Percentiles rank a stretch among this genome's conserved stretches.
These are phyloP conservation scores for Pseudonitzschia pungens DNA, from an alignment of 108 stramenopile genomes.

Conservation along the genomic window DNA sequence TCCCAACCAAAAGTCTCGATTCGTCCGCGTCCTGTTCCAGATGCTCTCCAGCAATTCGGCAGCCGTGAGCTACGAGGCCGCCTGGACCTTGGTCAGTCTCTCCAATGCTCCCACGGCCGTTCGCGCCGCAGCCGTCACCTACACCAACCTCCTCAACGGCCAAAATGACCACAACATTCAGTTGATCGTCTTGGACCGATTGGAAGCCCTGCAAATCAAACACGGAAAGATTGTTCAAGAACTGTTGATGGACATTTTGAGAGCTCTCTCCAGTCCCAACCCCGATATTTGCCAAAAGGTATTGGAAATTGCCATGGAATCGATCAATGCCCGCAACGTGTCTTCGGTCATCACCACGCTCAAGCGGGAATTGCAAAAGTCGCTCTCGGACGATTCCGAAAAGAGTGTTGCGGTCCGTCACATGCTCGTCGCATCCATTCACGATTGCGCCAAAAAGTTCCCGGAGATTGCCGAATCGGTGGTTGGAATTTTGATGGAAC, in stretches of 20 bases:
- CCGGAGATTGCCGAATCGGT: constrained; percentile 94
- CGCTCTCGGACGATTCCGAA: constrained; percentile 75
- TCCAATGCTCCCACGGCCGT: constrained; percentile 97
- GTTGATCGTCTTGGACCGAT: constrained; percentile 95
- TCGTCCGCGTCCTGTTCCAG: constrained; percentile 93
- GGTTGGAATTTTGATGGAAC: constrained; percentile 95
- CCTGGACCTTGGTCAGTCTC: constrained; percentile 98
- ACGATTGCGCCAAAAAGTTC: constrained; percentile 93
- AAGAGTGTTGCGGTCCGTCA: constrained; percentile 91
- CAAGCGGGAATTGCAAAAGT: constrained; percentile 95
- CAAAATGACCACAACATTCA: constrained; percentile 98
- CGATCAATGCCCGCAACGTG: constrained; percentile 93
- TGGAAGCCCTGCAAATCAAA: constrained; percentile 89
- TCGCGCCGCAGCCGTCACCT: constrained; percentile 95
- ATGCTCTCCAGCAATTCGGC: constrained; percentile 90
- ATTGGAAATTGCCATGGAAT: constrained; percentile 92
- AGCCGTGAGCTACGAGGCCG: constrained; percentile 98
- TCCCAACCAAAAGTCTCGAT: constrained; percentile 96
- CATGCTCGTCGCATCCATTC: constrained; percentile 95
- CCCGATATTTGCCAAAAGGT: constrained; percentile 98
- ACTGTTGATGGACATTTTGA: constrained; percentile 96
- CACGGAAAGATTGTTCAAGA: constrained; percentile 97
- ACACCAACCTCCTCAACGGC: constrained; percentile 93
- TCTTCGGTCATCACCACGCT: constrained; percentile 93
- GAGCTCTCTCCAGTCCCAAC: constrained; percentile 93